Evolutionary conservation across 495 filamentous ascomycete genomes (phyloP).

Genomic region (Penicillium tannophilum): DNA sequence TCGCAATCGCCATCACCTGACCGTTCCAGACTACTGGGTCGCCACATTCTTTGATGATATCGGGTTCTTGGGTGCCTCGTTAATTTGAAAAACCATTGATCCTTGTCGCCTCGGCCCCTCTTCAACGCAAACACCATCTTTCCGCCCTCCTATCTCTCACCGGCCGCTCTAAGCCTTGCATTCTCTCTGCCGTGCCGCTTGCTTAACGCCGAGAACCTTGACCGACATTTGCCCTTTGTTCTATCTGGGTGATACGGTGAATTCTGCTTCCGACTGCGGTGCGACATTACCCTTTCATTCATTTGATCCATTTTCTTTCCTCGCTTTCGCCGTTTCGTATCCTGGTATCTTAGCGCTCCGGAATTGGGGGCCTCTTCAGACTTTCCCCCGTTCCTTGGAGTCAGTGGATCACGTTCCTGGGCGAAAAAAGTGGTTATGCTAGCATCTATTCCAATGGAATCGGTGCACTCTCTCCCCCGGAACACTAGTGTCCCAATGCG

Average conservation of each 20-base stretch:
- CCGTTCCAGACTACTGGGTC: slow-evolving; percentile 22
- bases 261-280: slow-evolving; percentile 42
- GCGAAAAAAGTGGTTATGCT: slow-evolving; percentile 36
- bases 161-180: slow-evolving; percentile 5
- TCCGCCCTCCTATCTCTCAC: slow-evolving; percentile 1
- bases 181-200: slow-evolving; percentile 6
- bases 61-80: slow-evolving; percentile 6
- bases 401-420: neutral
- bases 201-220: slow-evolving; percentile 25
- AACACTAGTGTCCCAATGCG: slow-evolving; percentile 36
- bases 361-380: slow-evolving; percentile 8
- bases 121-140: neutral
- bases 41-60: slow-evolving; percentile 27
- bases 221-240: slow-evolving; percentile 44
- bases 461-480: slow-evolving; percentile 40
- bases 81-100: slow-evolving; percentile 4
- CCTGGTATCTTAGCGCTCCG: slow-evolving; percentile 11
- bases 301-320: slow-evolving; percentile 15
- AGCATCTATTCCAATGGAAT: slow-evolving; percentile 46
- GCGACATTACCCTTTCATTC: slow-evolving; percentile 35
- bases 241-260: slow-evolving; percentile 37
- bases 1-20: slow-evolving; percentile 34
- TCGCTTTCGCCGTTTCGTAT: slow-evolving; percentile 26
- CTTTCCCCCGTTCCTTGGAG: neutral
- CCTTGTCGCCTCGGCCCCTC: slow-evolving; percentile 7